Conservation (phyloP, 352 stramenopile genomes). For the Phytophthora capsici region DNA sequence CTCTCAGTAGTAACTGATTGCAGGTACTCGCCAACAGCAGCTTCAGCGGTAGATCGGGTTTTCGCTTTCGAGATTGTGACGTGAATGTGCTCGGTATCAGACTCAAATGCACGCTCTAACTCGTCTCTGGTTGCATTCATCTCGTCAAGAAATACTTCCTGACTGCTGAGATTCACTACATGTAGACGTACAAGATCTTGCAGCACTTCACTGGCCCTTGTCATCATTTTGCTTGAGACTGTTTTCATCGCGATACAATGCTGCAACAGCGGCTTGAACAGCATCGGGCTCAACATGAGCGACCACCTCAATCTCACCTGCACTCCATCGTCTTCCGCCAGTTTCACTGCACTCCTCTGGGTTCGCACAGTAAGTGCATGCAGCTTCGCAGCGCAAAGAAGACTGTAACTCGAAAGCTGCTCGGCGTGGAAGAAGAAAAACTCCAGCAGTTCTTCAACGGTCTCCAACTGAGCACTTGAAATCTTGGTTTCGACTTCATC, state of each 20-base stretch:
- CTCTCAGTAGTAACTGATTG: conserved; percentile 10
- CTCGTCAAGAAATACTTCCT: conserved; percentile 8
- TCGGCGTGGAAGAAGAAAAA: conserved; percentile 50
- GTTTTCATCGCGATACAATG: conserved; percentile 38
- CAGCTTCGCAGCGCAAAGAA: conserved; percentile 57
- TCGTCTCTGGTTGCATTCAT: conserved; percentile 20
- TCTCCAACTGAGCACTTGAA: conserved; percentile 3
- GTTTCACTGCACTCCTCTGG: conserved; percentile 20
- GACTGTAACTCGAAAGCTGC: conserved; percentile 37
- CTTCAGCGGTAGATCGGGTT: background rate
- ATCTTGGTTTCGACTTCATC: background rate
- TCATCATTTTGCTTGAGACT: conserved; percentile 11
- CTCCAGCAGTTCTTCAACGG: conserved; percentile 41
- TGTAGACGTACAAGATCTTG: conserved; percentile 10
- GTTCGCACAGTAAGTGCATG: conserved; percentile 28
- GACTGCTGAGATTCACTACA: conserved; percentile 14
- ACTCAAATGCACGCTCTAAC: conserved; percentile 12
- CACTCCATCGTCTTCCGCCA: conserved; percentile 27
- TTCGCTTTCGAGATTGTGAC: background rate
- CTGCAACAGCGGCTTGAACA: conserved; percentile 52
- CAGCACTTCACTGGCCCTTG: conserved; percentile 11
- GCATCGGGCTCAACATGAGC: conserved; percentile 42
- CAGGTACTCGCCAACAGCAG: conserved; percentile 10
- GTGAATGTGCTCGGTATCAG: conserved; percentile 20
- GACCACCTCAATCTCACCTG: conserved; percentile 50